Evolutionary conservation across 352 stramenopile genomes (phyloP).

Genomic region (Phytophthora uliginosa): DNA sequence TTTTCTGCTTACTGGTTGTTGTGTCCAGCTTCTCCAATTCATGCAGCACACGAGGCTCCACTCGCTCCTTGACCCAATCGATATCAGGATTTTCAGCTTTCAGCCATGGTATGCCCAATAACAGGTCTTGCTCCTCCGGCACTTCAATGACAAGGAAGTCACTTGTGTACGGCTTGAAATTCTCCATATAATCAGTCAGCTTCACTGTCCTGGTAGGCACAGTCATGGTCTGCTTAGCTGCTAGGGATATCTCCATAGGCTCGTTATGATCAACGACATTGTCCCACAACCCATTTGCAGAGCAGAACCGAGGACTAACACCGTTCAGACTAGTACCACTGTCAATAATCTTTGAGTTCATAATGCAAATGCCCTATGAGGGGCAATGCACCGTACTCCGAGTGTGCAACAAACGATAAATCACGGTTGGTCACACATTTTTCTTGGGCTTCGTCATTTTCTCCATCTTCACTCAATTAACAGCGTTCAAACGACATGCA

Average conservation of each 20-base stretch:
- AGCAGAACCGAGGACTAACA: constrained; percentile 18
- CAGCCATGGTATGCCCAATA: background rate
- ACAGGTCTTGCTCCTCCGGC: constrained; percentile 4
- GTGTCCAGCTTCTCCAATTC: background rate
- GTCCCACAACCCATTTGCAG: constrained; percentile 2
- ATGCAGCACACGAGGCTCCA: background rate
- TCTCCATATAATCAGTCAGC: constrained; percentile 15
- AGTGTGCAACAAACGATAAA: constrained; percentile 20
- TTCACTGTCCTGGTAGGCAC: constrained; percentile 1
- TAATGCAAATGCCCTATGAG: constrained; percentile 4
- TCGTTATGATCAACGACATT: constrained; percentile 16
- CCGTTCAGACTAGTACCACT: constrained; percentile 21
- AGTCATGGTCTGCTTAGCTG: constrained; percentile 12
- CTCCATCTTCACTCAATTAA: constrained; percentile 4
- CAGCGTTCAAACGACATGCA: background rate
- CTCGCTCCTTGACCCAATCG: background rate
- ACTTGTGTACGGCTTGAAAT: constrained; percentile 14
- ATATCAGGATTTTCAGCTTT: constrained; percentile 2
- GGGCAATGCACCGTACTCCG: constrained; percentile 16
- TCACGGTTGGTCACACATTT: background rate
- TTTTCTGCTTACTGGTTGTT: background rate
- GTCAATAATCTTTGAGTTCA: constrained; percentile 29
- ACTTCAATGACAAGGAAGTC: constrained; percentile 24
- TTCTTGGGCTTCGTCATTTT: constrained; percentile 17
- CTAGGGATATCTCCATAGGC: constrained; percentile 16